Evolutionary conservation across 2,329 filamentous ascomycete genomes (phyloP).

Genomic region (Penicillium sp.): DNA sequence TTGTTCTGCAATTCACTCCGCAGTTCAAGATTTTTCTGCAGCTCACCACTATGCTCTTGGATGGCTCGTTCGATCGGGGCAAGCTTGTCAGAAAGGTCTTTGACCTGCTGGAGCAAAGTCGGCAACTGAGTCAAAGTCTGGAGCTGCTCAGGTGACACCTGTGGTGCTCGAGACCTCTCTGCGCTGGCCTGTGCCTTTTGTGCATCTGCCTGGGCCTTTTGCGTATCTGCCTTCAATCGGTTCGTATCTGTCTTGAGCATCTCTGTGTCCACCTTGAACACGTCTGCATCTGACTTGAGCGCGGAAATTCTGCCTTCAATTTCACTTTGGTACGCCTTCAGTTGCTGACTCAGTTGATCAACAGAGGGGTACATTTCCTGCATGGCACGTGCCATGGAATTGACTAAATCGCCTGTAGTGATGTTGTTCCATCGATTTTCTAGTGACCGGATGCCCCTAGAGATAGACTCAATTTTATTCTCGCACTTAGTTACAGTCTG

Average conservation of each 20-base stretch:
- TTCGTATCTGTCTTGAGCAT: not conserved
- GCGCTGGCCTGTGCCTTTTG: not conserved
- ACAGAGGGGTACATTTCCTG: conserved; percentile 35
- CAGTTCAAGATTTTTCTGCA: not conserved
- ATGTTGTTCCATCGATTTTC: conserved; percentile 53
- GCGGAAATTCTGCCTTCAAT: not conserved
- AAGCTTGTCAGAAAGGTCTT: not conserved
- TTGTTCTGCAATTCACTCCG: not conserved
- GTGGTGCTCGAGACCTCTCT: not conserved
- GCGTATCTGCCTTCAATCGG: not conserved
- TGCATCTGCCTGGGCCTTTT: not conserved
- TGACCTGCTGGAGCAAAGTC: not conserved
- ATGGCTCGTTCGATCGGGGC: not conserved
- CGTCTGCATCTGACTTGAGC: not conserved
- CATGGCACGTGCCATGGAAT: conserved; percentile 34
- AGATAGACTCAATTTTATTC: conserved; percentile 15
- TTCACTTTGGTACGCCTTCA: not conserved
- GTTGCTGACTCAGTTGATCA: conserved; percentile 1
- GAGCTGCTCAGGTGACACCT: not conserved
- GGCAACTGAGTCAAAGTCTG: not conserved
- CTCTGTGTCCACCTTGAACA: not conserved
- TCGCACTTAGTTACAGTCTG: not conserved
- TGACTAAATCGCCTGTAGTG: conserved; percentile 35
- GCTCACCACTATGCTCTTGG: not conserved
- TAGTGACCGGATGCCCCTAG: conserved; percentile 37